phyloP scores from a whole-genome alignment of 768 basidiomycete genomes.

The Lentinula guzmanii region DNA sequence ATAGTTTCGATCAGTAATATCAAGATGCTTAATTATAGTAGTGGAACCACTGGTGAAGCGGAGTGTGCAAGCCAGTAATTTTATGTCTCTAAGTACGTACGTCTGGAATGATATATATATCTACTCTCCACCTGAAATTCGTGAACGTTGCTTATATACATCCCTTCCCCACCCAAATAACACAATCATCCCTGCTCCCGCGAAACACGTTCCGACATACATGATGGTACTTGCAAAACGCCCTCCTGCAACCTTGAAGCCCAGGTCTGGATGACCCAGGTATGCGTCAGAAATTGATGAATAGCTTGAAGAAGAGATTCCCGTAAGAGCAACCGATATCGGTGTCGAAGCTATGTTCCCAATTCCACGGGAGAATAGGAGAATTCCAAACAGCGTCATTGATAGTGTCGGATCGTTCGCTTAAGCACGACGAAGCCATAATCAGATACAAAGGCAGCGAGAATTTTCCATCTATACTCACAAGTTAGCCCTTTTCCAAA shows the following conservation, averaged over 20 bases:
- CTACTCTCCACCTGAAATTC: neutral
- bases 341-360: slow-evolving; percentile 25
- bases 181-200: slow-evolving; percentile 18
- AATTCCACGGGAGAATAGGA: slow-evolving; percentile 21
- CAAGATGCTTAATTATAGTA: too few species aligned
- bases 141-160: neutral
- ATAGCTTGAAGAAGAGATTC: neutral
- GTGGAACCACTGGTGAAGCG: too few species aligned
- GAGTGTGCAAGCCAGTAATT: too few species aligned
- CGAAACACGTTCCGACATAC: slow-evolving; percentile 24
- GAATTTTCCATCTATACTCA: neutral
- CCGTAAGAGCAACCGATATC: slow-evolving; percentile 11
- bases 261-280: slow-evolving; percentile 1
- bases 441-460: neutral
- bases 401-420: slow-evolving; percentile 19
- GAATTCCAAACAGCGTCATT: slow-evolving; percentile 18
- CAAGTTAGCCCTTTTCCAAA: slow-evolving; percentile 19
- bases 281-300: neutral
- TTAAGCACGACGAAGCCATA: neutral
- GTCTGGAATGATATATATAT: too few species aligned
- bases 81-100: too few species aligned
- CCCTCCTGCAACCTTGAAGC: slow-evolving; percentile 21
- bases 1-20: too few species aligned
- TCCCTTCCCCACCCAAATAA: slow-evolving; percentile 19
- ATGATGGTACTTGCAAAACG: slow-evolving; percentile 21